Conservation (phyloP, 768 basidiomycete genomes). For the Ramaria rubella region DNA sequence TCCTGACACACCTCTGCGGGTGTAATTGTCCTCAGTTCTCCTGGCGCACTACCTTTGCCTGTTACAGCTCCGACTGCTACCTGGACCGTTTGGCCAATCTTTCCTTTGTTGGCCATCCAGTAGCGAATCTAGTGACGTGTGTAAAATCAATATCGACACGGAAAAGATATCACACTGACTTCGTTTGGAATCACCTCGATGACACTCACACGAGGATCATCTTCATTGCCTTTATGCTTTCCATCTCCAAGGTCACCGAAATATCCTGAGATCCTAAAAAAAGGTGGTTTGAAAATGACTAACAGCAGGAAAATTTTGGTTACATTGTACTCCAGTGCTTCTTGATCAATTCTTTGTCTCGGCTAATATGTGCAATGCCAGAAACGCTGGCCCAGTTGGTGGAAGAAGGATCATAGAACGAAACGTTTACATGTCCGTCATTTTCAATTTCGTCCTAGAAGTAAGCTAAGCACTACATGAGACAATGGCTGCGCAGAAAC, state of each 20-base stretch:
- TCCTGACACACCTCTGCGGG: conserved; percentile 56
- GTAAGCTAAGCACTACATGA: not conserved
- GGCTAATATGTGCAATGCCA: conserved; percentile 60
- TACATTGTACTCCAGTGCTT: conserved; percentile 50
- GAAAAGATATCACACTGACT: conserved; percentile 11
- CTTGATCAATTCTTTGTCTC: conserved; percentile 57
- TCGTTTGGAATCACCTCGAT: conserved; percentile 76
- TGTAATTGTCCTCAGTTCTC: conserved; percentile 70
- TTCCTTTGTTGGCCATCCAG: conserved; percentile 61
- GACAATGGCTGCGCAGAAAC: not conserved
- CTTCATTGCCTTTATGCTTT: conserved; percentile 70
- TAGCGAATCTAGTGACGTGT: conserved; percentile 51
- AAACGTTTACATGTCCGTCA: conserved; percentile 74
- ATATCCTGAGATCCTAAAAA: conserved; percentile 56
- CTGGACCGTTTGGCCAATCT: conserved; percentile 52
- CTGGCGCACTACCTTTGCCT: conserved; percentile 60
- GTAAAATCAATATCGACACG: not conserved
- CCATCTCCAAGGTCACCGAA: conserved; percentile 86
- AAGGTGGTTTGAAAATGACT: not conserved
- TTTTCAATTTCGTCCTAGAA: conserved; percentile 57
- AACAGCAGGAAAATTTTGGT: conserved; percentile 16
- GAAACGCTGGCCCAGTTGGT: conserved; percentile 79
- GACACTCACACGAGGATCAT: conserved; percentile 72
- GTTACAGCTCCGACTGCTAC: conserved; percentile 51
- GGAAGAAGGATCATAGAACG: conserved; percentile 60